Evolutionary conservation across 768 basidiomycete genomes (phyloP), one percentile per base, ranked within the genome.

Genomic region (Artomyces pyxidatus): DNA sequence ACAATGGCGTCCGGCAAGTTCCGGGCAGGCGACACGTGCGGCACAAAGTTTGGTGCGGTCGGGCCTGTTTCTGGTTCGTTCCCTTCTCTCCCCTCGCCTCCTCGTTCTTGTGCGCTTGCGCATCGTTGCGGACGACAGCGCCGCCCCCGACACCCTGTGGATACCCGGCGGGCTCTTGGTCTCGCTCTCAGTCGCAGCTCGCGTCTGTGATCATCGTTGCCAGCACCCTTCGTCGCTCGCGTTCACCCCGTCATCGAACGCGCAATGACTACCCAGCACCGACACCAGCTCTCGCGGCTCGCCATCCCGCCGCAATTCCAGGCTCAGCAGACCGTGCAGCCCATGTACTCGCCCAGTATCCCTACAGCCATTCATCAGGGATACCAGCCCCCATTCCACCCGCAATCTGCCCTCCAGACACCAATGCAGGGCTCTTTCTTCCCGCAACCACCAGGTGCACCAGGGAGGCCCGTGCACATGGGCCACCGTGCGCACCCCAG

Each of bases 351-450:
- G 6, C 83, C 85, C 6, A 77, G 73, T 38, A 65, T 85, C 37
- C 83, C 80, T 29, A 78, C 83, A 0, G 68, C 76, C 45, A 54
- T 83, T 21, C 78, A 78, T 57, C 75, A 75, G 22, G 66, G 73
- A 37, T 81, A 78, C 65, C 80, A 77, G 53, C 77, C 81, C 0
- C 63, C 73, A 0, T 77, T 75, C 53, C 76, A 76, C 28, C 49
- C 72, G 51, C 35, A 61, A 28, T 45, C 67, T 48, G 55, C 76
- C 42, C 66, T 86, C 44, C 85, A 84, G 61, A 86, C 84, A 4
- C 86, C 85, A 39, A 80, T 88, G 71, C 86, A 88, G 60, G 62
- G 77, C 17, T 84, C 81, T 65, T 85, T 85, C 52, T 67, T 70
- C 28, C 69, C 66, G 1, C 73, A 69, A 29, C 74, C 72, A 5